Percentiles rank a stretch among this genome's conserved stretches.
phyloP scores from a whole-genome alignment of 495 filamentous ascomycete species.

The Hamigera avellanea region DNA sequence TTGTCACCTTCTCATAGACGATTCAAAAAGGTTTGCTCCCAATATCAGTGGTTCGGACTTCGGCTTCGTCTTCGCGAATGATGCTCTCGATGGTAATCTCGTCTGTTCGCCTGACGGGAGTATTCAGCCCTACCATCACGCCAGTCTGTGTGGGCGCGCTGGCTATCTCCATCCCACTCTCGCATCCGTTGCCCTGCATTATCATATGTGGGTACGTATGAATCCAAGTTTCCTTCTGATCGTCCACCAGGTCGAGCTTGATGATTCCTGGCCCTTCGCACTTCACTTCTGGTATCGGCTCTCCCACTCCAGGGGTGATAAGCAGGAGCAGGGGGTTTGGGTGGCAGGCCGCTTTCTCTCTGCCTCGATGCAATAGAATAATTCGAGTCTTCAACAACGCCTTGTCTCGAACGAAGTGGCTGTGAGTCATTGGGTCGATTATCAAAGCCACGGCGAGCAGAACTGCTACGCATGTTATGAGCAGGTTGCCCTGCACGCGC shows the following conservation, averaged over 20 bases:
- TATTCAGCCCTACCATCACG: slow-evolving; percentile 9
- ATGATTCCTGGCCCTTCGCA: slow-evolving; percentile 19
- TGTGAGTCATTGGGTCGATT: slow-evolving; percentile 7
- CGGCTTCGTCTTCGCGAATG: slow-evolving; percentile 25
- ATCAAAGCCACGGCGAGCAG: slow-evolving; percentile 14
- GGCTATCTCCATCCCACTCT: slow-evolving; percentile 10
- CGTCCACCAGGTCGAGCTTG: slow-evolving; percentile 14
- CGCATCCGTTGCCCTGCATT: slow-evolving; percentile 13
- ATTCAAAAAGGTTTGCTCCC: no score
- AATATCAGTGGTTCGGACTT: slow-evolving; percentile 23
- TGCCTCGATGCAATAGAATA: slow-evolving; percentile 15
- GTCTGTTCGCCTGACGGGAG: slow-evolving; percentile 8
- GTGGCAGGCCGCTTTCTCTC: slow-evolving; percentile 26
- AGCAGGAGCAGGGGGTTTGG: slow-evolving; percentile 22
- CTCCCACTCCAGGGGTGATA: slow-evolving; percentile 22
- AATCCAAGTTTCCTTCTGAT: slow-evolving; percentile 23
- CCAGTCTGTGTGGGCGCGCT: slow-evolving; percentile 12
- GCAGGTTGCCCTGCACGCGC: slow-evolving; percentile 15
- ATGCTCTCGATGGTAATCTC: slow-evolving; percentile 23
- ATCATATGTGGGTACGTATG: slow-evolving; percentile 29
- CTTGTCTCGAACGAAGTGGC: slow-evolving; percentile 3
- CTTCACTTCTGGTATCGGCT: slow-evolving; percentile 16
- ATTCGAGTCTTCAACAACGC: slow-evolving; percentile 8
- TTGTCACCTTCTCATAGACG: no score
- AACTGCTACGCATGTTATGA: slow-evolving; percentile 11